A percentile compares a stretch with the other conserved stretches of the same genome.
Conservation (phyloP, 2,329 filamentous ascomycete species). For the Monosporascus sp. region DNA sequence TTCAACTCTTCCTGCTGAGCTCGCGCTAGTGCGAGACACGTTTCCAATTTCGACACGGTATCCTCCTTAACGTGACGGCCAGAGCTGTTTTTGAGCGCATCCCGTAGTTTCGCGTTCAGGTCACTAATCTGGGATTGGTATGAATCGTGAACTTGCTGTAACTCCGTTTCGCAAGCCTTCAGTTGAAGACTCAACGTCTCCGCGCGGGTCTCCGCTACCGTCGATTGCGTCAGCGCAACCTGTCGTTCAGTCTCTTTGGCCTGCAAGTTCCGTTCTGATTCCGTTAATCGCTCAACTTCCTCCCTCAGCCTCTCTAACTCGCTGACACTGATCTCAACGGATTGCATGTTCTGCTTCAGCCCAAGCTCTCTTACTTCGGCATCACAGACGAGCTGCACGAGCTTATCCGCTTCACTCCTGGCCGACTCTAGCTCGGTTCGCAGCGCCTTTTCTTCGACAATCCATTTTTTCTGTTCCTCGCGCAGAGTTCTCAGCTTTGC, state of each 20-base stretch:
- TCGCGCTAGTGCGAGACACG: constrained; percentile 43
- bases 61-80: constrained; percentile 20
- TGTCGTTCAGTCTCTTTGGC: constrained; percentile 57
- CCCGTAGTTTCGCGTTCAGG: constrained; percentile 40
- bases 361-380: constrained; percentile 64
- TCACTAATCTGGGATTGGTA: constrained; percentile 44
- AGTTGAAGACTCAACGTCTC: constrained; percentile 56
- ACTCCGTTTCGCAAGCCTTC: constrained; percentile 41
- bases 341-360: constrained; percentile 57
- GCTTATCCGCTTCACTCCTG: constrained; percentile 55
- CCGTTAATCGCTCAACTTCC: constrained; percentile 56
- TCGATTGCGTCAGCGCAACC: constrained; percentile 50
- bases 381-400: constrained; percentile 61
- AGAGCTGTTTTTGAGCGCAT: constrained; percentile 27
- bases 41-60: constrained; percentile 35
- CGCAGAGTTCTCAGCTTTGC: constrained; percentile 60
- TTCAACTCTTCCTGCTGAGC: constrained; percentile 49
- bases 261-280: constrained; percentile 57
- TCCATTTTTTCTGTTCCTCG: constrained; percentile 65
- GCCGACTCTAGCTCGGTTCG: constrained; percentile 53
- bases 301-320: constrained; percentile 55
- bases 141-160: constrained; percentile 35
- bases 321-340: constrained; percentile 54
- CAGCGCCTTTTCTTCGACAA: constrained; percentile 49
- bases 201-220: constrained; percentile 52